Percentiles rank a stretch among this genome's conserved stretches.
These are phyloP conservation scores for Lantana camara DNA, from an alignment of 257 asterid species.

Conservation along the genomic window DNA sequence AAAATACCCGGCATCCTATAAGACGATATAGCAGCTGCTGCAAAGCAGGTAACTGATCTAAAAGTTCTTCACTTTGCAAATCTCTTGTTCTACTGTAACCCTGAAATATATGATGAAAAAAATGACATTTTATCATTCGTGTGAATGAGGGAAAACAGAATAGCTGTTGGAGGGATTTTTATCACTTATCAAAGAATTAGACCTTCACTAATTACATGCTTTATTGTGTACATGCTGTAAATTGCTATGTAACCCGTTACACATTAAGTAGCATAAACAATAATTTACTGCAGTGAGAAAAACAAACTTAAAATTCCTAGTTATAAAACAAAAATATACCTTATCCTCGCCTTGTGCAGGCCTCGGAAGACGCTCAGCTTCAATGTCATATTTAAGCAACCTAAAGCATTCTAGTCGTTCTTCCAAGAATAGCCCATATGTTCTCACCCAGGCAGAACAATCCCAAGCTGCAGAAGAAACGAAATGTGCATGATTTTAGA, in stretches of 20 bases:
- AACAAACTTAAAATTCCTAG: background rate
- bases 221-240: background rate
- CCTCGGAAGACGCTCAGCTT: slow-evolving; percentile 90
- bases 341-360: slow-evolving; percentile 81
- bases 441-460: slow-evolving; percentile 94
- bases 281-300: background rate
- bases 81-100: slow-evolving; percentile 85
- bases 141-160: no score
- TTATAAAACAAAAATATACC: slow-evolving; percentile 44
- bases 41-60: slow-evolving; percentile 87
- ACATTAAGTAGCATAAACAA: background rate
- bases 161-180: no score
- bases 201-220: slow-evolving; percentile 15
- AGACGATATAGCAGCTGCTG: slow-evolving; percentile 91
- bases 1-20: slow-evolving; percentile 84
- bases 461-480: slow-evolving; percentile 80
- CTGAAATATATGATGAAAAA: slow-evolving; percentile 40
- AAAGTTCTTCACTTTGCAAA: slow-evolving; percentile 77
- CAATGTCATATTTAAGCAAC: slow-evolving; percentile 81
- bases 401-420: slow-evolving; percentile 93
- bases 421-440: slow-evolving; percentile 85
- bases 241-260: background rate
- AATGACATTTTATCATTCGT: no score
- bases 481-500: slow-evolving; percentile 5
- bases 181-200: slow-evolving; percentile 2